phyloP scores from a whole-genome alignment of 1,284 basidiomycete genomes.

The Irpex sp. region DNA sequence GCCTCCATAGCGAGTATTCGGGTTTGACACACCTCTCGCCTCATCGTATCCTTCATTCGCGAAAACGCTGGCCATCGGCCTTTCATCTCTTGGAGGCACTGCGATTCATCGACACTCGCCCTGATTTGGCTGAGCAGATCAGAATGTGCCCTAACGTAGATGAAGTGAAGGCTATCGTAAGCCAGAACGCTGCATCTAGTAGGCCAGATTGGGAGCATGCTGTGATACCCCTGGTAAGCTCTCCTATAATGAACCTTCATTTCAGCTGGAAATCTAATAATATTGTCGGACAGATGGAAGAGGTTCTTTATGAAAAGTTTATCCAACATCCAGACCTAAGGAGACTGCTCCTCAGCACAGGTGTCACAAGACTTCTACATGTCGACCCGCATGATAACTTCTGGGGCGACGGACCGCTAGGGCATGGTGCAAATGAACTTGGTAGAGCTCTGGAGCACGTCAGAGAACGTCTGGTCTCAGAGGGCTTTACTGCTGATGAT shows the following conservation, averaged over 20 bases:
- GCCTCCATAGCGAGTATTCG: slow-evolving; percentile 20
- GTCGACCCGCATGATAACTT: slow-evolving; percentile 44
- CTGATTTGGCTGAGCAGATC: slow-evolving; percentile 52
- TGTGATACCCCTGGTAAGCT: slow-evolving; percentile 45
- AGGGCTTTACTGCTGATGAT: slow-evolving; percentile 19
- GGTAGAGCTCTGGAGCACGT: slow-evolving; percentile 53
- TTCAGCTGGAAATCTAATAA: not conserved
- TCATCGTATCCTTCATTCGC: slow-evolving; percentile 48
- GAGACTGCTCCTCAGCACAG: slow-evolving; percentile 44
- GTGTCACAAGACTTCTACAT: slow-evolving; percentile 44
- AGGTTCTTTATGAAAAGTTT: slow-evolving; percentile 58
- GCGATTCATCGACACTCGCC: slow-evolving; percentile 49
- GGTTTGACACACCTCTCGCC: slow-evolving; percentile 58
- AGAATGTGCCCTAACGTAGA: slow-evolving; percentile 39
- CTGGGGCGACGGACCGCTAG: slow-evolving; percentile 53
- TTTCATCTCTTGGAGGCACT: slow-evolving; percentile 66
- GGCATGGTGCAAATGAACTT: slow-evolving; percentile 54
- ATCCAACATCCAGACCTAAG: slow-evolving; percentile 53
- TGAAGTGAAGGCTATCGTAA: slow-evolving; percentile 49
- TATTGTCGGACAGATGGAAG: slow-evolving; percentile 49
- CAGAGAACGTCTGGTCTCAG: slow-evolving; percentile 39
- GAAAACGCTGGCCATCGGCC: slow-evolving; percentile 56
- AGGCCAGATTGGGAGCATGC: slow-evolving; percentile 51
- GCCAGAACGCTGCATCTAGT: slow-evolving; percentile 33
- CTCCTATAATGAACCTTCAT: not conserved